Evolutionary conservation across 2,329 filamentous ascomycete species (phyloP), one percentile per base, ranked within the genome.

Genomic region (Hypoxylon sp.): DNA sequence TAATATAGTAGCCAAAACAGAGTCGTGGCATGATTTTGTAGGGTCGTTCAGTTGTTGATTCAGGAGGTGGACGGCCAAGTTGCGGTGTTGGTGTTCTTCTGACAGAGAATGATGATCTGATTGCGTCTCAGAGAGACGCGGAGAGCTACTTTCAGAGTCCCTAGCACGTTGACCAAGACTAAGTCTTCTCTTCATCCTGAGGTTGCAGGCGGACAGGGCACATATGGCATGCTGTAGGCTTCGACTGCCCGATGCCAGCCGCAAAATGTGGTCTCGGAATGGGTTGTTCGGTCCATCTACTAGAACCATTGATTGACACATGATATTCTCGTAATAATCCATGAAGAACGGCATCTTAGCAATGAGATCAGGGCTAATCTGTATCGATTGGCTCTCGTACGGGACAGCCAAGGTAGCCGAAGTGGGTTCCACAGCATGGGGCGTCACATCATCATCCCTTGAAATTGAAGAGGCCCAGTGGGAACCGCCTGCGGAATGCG

Each of bases 221-320:
- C 94, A 96, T 75, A 98, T 94, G 58, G 94, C 94, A 79, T 97
- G 94, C 77, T 95, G 93, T n/a, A 98, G 83, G 72, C 93, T 94
- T 73, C 91, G 90, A 79, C 93, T 97, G 66, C 88, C 86, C 71
- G 90, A 86, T 11, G 94, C 93, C 55, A 98, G 85, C 61, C 90
- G 90, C 65, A 97, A 85, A 61, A 98, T 90, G 77, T 97, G 92
- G 74, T 91, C 90, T 68, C 94, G 87, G 78, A 95, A 98, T 0
- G 95, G 95, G 78, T 97, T 98, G 69, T 86, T 87, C 1, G 92
- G 91, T 10, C 91, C 91, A 78, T 98, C 95, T 78, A 97, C 94
- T 72, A 94, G 93, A 55, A 98, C 94, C 80, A 98, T 92, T 65
- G 94, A 93, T 4, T 93, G 93, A 72, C 94, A 96, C 82, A 98